A percentile compares a stretch with the other conserved stretches of the same genome.
phyloP scores from a whole-genome alignment of 2,329 filamentous ascomycete species.

The Trichoderma endophyticum region DNA sequence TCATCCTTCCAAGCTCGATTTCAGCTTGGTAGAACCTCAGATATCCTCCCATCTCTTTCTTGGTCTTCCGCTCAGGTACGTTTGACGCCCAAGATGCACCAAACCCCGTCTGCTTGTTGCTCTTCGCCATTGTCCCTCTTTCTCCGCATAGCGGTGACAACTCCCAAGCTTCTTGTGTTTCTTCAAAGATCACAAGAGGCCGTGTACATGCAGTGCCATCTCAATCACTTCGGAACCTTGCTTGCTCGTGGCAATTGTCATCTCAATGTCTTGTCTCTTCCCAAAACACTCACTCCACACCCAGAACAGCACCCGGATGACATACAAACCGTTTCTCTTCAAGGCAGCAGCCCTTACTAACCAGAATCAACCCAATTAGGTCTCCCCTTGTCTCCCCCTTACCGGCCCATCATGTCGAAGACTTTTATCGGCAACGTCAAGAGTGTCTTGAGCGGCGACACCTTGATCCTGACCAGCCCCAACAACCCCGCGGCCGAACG shows the following conservation, averaged over 20 bases:
- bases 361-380: neutral
- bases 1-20: constrained; percentile 1
- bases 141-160: constrained; percentile 24
- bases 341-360: neutral
- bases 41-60: neutral
- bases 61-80: constrained; percentile 25
- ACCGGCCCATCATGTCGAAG: constrained; percentile 45
- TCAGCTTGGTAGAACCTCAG: constrained; percentile 6
- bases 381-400: constrained; percentile 7
- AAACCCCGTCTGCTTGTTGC: neutral
- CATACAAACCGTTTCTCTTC: neutral
- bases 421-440: constrained; percentile 75
- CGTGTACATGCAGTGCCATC: neutral
- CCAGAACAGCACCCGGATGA: neutral
- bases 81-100: neutral
- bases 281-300: neutral
- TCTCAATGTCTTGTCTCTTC: neutral
- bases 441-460: constrained; percentile 91
- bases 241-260: neutral
- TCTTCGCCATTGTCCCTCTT: neutral
- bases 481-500: constrained; percentile 81
- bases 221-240: neutral
- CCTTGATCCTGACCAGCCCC: constrained; percentile 76
- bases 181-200: neutral
- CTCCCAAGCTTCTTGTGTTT: neutral